Percentiles rank a stretch among this genome's conserved stretches.
Evolutionary conservation across 805 yeast species (phyloP).

Genomic region (Alloascoidea africana): DNA sequence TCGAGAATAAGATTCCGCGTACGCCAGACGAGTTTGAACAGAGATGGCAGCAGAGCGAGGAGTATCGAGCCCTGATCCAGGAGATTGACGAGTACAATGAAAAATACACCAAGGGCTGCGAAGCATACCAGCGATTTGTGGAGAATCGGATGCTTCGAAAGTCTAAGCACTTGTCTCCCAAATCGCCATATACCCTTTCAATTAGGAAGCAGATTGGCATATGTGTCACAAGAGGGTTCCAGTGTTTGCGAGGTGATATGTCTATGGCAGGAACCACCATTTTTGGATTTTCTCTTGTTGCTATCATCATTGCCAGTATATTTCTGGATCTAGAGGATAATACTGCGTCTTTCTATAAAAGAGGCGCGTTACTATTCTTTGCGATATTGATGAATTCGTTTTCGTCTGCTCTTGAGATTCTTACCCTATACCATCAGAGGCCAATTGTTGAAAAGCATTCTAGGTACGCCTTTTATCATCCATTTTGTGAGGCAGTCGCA

Average conservation of each 20-base stretch:
- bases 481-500: constrained; percentile 51
- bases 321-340: constrained; percentile 31
- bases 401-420: constrained; percentile 27
- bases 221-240: constrained; percentile 27
- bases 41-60: constrained; percentile 32
- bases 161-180: constrained; percentile 11
- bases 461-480: constrained; percentile 41
- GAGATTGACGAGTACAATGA: constrained; percentile 25
- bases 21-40: constrained; percentile 36
- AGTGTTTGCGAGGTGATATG: constrained; percentile 24
- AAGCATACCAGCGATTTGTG: constrained; percentile 11
- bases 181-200: not conserved
- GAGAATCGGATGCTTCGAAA: constrained; percentile 17
- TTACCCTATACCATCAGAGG: constrained; percentile 28
- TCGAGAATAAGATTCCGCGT: constrained; percentile 31
- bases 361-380: constrained; percentile 56
- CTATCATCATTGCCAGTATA: constrained; percentile 39
- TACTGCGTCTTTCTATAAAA: constrained; percentile 30
- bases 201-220: constrained; percentile 27
- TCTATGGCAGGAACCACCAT: constrained; percentile 27
- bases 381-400: constrained; percentile 28
- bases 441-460: constrained; percentile 45
- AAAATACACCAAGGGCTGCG: constrained; percentile 12
- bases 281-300: constrained; percentile 34
- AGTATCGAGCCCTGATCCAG: constrained; percentile 21